These are phyloP conservation scores for Aspergillus ostianus DNA, from an alignment of 495 filamentous ascomycete genomes.

Conservation along the genomic window DNA sequence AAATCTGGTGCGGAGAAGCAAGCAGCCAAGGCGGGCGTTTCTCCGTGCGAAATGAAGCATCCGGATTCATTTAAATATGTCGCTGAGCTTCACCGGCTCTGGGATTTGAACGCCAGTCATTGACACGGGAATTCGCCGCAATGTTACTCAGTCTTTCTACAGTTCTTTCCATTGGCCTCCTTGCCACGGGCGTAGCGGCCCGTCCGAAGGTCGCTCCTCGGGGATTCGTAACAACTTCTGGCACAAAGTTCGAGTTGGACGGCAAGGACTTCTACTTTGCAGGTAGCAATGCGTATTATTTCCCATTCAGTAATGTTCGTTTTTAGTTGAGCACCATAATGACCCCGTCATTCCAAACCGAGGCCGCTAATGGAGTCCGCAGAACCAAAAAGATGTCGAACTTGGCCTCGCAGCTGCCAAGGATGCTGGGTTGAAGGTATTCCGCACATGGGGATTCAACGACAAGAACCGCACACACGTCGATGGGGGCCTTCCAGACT, in stretches of 20 bases:
- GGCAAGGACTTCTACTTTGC: conserved; percentile 44
- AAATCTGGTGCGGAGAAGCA: conserved; percentile 8
- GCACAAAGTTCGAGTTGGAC: conserved; percentile 18
- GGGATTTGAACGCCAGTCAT: not conserved
- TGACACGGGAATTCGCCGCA: not conserved
- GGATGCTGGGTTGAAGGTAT: conserved; percentile 56
- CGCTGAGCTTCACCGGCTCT: not conserved
- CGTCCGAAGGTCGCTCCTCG: not conserved
- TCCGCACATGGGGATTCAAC: conserved; percentile 68
- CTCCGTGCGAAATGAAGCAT: conserved; percentile 4
- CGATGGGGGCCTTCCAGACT: conserved; percentile 23
- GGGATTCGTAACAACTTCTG: conserved; percentile 17
- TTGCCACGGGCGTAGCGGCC: not conserved
- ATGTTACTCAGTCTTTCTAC: not conserved
- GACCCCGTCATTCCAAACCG: not conserved
- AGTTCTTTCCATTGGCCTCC: conserved; percentile 9
- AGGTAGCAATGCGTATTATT: conserved; percentile 69
- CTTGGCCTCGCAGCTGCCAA: conserved; percentile 41
- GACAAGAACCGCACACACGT: conserved; percentile 45
- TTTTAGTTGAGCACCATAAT: no score
- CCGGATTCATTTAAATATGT: not conserved
- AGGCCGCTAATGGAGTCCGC: not conserved
- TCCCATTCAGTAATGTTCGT: conserved; percentile 51
- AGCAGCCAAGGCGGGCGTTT: conserved; percentile 13
- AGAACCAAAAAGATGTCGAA: conserved; percentile 49